These are phyloP conservation scores for Candida gigantensis DNA, from an alignment of 1,139 yeast species.

Conservation along the genomic window DNA sequence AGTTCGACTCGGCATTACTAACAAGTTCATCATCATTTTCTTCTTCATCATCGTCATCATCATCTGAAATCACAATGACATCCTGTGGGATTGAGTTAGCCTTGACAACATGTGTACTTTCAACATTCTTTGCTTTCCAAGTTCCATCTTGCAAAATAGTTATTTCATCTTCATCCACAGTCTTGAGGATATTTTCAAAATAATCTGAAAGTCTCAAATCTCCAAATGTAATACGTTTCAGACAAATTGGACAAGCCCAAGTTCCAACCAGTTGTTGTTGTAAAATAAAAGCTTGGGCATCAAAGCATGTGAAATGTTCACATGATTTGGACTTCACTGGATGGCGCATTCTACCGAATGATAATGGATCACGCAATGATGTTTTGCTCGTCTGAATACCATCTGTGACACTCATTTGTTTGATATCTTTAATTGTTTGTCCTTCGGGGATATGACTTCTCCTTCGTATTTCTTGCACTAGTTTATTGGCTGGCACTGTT, in stretches of 20 bases:
- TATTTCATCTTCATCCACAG: conserved; percentile 49
- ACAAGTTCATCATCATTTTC: no score
- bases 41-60: conserved; percentile 11
- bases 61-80: conserved; percentile 11
- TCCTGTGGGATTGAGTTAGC: conserved; percentile 6
- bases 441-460: conserved; percentile 50
- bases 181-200: conserved; percentile 49
- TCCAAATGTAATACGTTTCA: conserved; percentile 37
- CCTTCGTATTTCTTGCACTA: conserved; percentile 19
- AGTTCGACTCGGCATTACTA: no score
- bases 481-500: conserved; percentile 38
- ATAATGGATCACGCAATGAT: conserved; percentile 63
- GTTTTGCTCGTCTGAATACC: conserved; percentile 57
- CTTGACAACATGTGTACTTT: not conserved
- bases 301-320: conserved; percentile 70
- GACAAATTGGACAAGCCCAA: conserved; percentile 74
- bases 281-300: conserved; percentile 57
- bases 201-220: conserved; percentile 65
- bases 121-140: conserved; percentile 38
- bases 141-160: conserved; percentile 58
- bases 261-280: conserved; percentile 64
- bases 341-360: conserved; percentile 55
- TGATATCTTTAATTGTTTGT: conserved; percentile 47
- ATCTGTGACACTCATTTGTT: conserved; percentile 43
- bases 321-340: conserved; percentile 65